Evolutionary conservation across 208 protist species (phyloP), one percentile per base, ranked within the genome.

Genomic region (Naegleria gruberi): DNA sequence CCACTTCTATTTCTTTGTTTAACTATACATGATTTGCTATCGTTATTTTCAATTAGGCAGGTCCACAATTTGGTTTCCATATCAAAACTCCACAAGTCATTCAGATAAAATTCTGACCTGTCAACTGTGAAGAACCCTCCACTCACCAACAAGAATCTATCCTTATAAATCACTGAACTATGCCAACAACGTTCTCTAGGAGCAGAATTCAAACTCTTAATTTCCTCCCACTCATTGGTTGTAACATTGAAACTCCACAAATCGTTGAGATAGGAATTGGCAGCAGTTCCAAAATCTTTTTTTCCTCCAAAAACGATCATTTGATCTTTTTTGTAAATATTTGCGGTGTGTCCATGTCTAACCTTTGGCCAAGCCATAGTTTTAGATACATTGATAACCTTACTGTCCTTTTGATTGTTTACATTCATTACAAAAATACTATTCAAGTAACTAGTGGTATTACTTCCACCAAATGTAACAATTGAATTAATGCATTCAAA

Each of bases 131-230:
- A 77, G 8, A 77, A 77, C n/a, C 65, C 65, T 37, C 65, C 65
- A 77, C 17, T 37, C 65, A 77, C 17, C 30, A 77, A 77, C n/a
- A 77, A 37, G 26, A 15, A 77, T 77, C 65, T 77, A 77, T 37
- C 65, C 8, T 77, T 77, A 47, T 40, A 57, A 65, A 40, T 42
- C 6, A 34, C 30, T 40, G 30, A 90, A 89, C 43, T 45, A 91
- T 73, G 51, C 88, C 47, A 83, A 85, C 74, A 90, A 40, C 88
- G 26, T 40, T 82, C 26, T 82, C 37, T 73, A 34, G 74, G 74
- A 12, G 30, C 6, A 7, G 17, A 37, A 77, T 77, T 77, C 34
- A 12, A 37, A 15, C 6, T 19, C 34, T 77, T 30, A 77, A 77
- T 37, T 77, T 77, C 30, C 34, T 30, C 34, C 65, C 65, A 77